Conservation (phyloP, 768 basidiomycete genomes). For the Phanerodontia chrysosporium region DNA sequence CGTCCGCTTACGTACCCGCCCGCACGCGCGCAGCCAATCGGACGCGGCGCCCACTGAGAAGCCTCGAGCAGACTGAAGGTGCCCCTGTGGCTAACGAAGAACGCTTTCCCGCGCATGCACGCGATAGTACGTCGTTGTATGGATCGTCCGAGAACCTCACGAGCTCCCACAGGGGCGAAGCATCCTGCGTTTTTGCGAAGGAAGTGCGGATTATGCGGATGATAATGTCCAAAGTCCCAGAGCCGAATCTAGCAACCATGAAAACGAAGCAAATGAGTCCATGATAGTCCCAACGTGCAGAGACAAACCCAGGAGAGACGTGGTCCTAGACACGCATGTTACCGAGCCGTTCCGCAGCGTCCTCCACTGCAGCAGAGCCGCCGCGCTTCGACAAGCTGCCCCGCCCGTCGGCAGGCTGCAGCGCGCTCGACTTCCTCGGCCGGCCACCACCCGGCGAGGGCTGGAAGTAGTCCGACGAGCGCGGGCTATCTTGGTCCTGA, state of each 20-base stretch:
- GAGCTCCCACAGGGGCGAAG: too few relatives aligned
- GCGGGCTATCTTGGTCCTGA: neutral
- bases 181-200: too few relatives aligned
- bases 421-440: slow-evolving; percentile 5
- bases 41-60: neutral
- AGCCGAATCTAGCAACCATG: neutral
- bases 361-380: neutral
- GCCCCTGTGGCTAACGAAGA: neutral
- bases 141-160: too few relatives aligned
- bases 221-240: neutral
- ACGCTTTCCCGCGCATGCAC: too few relatives aligned
- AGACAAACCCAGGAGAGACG: neutral
- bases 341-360: neutral
- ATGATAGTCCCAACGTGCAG: neutral
- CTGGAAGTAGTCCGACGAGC: slow-evolving; percentile 5
- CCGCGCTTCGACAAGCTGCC: neutral
- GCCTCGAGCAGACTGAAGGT: neutral
- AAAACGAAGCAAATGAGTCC: neutral
- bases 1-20: neutral
- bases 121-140: too few relatives aligned
- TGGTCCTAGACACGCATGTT: neutral
- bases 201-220: neutral
- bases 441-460: neutral
- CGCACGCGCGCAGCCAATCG: neutral
- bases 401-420: slow-evolving; percentile 5